These are phyloP conservation scores for Serendipita indica DNA, from an alignment of 768 basidiomycete species.

Conservation along the genomic window DNA sequence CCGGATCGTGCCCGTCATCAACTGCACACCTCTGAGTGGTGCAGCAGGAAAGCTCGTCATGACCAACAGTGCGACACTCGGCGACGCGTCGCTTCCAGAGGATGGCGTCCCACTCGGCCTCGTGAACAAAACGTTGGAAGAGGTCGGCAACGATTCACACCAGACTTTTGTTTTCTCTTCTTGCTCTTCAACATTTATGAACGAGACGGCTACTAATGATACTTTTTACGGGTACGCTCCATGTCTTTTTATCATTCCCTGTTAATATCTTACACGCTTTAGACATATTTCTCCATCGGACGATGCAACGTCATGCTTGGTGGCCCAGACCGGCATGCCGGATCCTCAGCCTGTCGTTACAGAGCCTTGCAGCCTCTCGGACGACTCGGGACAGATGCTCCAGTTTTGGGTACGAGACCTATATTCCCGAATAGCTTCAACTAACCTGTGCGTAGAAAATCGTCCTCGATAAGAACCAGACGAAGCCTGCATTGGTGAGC, in stretches of 20 bases:
- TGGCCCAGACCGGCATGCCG: background rate
- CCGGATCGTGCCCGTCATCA: background rate
- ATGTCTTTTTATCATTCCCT: background rate
- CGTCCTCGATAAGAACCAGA: background rate
- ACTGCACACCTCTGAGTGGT: background rate
- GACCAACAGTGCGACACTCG: background rate
- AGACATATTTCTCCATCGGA: background rate
- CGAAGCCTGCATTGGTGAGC: background rate
- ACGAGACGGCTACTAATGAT: background rate
- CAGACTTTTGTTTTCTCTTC: background rate
- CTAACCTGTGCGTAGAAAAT: background rate
- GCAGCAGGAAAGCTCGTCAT: background rate
- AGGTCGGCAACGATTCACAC: background rate
- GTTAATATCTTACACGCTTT: background rate
- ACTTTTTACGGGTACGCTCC: background rate
- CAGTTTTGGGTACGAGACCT: constrained; percentile 6
- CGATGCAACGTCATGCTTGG: background rate
- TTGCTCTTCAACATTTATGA: constrained; percentile 2
- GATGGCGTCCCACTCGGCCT: background rate
- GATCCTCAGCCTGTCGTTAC: background rate
- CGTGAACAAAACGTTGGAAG: background rate
- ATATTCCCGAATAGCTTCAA: background rate
- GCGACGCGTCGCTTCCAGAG: background rate
- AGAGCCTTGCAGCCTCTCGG: background rate
- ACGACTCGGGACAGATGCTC: constrained; percentile 5